phyloP scores from a whole-genome alignment of 2,329 filamentous ascomycete genomes.

The Claviceps pazoutovae region DNA sequence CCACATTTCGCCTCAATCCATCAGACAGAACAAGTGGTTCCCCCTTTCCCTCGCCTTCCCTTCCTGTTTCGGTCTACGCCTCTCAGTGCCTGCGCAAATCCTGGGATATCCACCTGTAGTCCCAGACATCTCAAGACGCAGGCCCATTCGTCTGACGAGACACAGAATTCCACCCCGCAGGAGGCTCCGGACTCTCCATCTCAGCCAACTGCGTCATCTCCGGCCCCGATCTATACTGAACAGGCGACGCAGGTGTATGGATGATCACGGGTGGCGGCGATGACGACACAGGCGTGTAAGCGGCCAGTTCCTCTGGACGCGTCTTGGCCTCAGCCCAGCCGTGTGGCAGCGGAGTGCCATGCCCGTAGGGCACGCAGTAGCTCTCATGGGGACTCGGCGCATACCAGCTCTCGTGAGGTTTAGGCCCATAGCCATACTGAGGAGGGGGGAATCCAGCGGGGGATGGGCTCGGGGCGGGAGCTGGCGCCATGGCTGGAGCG shows the following conservation, averaged over 20 bases:
- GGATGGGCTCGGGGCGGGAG: neutral
- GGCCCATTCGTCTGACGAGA: neutral
- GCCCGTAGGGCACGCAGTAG: constrained; percentile 1
- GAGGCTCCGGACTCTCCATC: constrained; percentile 8
- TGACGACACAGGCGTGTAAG: neutral
- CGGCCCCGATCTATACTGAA: neutral
- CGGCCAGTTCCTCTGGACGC: constrained; percentile 5
- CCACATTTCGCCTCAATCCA: too few species aligned
- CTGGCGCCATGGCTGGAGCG: neutral
- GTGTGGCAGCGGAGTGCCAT: neutral
- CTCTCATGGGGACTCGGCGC: constrained; percentile 4
- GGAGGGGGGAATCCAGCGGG: constrained; percentile 3
- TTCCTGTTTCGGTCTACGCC: too few species aligned
- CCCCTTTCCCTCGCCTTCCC: too few species aligned
- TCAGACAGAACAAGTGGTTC: too few species aligned
- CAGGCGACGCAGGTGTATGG: neutral
- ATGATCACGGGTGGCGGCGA: neutral
- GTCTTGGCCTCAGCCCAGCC: constrained; percentile 2
- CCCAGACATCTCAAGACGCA: neutral
- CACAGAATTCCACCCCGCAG: neutral
- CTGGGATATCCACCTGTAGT: too few species aligned
- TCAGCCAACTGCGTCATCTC: constrained; percentile 6
- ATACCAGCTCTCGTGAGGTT: constrained; percentile 4
- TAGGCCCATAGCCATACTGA: constrained; percentile 3
- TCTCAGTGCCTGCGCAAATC: too few species aligned